Conservation (phyloP, 164 flowering plant species). For the Tinospora cordifolia region DNA sequence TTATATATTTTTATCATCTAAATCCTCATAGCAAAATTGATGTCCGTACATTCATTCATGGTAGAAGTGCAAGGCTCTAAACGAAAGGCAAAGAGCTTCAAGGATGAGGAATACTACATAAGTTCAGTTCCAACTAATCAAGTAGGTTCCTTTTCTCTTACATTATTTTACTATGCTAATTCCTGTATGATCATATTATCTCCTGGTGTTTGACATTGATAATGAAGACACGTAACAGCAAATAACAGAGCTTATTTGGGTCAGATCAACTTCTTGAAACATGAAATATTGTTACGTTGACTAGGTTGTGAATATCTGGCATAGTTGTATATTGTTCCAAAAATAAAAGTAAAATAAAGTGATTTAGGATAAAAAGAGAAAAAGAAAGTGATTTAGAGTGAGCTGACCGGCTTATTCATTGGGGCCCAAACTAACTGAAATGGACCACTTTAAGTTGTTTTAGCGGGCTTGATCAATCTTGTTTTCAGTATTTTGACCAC, state of each 20-base stretch:
- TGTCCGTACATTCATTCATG: constrained; percentile 11
- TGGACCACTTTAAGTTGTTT: too few relatives aligned
- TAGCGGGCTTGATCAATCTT: too few relatives aligned
- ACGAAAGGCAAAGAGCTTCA: constrained; percentile 72
- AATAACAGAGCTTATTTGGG: too few relatives aligned
- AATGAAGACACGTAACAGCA: not conserved
- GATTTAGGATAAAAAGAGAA: too few relatives aligned
- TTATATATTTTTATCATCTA: not conserved
- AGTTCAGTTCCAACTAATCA: constrained; percentile 80
- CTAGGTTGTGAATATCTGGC: too few relatives aligned
- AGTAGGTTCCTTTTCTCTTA: constrained; percentile 32
- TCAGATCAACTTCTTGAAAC: too few relatives aligned
- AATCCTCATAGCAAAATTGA: not conserved
- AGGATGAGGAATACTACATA: constrained; percentile 84
- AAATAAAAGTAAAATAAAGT: not conserved
- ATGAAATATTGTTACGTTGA: too few relatives aligned
- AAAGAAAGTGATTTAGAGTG: too few relatives aligned
- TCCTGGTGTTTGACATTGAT: not conserved
- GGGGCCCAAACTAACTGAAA: too few relatives aligned
- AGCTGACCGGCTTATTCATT: too few relatives aligned
- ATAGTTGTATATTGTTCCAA: too few relatives aligned
- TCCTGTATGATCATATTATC: not conserved
- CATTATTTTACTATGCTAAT: not conserved
- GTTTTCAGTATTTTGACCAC: too few relatives aligned
- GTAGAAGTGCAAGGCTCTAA: constrained; percentile 42